Evolutionary conservation across 257 asterid genomes (phyloP).

Genomic region (Vinca minor): DNA sequence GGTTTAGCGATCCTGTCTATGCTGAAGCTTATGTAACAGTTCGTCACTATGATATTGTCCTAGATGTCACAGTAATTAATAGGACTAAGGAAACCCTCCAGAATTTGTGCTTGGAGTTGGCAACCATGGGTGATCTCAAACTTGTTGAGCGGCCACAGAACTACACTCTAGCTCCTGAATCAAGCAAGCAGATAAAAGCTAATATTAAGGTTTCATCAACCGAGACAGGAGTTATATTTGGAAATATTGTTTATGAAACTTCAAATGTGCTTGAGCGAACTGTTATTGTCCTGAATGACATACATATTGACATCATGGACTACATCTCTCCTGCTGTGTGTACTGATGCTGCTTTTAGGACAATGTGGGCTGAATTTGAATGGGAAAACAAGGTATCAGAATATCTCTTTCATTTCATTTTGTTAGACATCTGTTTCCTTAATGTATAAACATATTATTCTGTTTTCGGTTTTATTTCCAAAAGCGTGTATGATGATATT

Average conservation of each 20-base stretch:
- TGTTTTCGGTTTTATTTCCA: not conserved
- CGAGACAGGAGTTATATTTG: slow-evolving; percentile 94
- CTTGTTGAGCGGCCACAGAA: slow-evolving; percentile 96
- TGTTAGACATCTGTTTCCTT: not conserved
- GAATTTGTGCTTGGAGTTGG: slow-evolving; percentile 87
- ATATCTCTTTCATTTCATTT: not conserved
- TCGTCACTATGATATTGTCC: slow-evolving; percentile 90
- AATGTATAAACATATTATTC: not conserved
- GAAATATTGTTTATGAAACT: slow-evolving; percentile 88
- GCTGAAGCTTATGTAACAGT: slow-evolving; percentile 94
- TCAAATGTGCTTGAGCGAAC: slow-evolving; percentile 85
- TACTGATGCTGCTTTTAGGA: slow-evolving; percentile 82
- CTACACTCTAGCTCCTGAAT: slow-evolving; percentile 78
- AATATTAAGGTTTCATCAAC: slow-evolving; percentile 95
- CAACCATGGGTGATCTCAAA: slow-evolving; percentile 97
- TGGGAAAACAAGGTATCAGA: slow-evolving; percentile 89
- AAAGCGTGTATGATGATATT: not conserved
- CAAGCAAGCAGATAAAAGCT: slow-evolving; percentile 92
- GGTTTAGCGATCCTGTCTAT: slow-evolving; percentile 97
- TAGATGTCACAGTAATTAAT: slow-evolving; percentile 82
- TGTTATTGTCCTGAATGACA: slow-evolving; percentile 86
- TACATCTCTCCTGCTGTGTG: slow-evolving; percentile 93
- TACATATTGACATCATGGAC: slow-evolving; percentile 97
- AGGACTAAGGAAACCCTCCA: slow-evolving; percentile 93
- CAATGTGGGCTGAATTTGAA: slow-evolving; percentile 99